These are phyloP conservation scores for Diaporthe citrichinensis DNA, from an alignment of 2,329 filamentous ascomycete genomes.

Conservation along the genomic window DNA sequence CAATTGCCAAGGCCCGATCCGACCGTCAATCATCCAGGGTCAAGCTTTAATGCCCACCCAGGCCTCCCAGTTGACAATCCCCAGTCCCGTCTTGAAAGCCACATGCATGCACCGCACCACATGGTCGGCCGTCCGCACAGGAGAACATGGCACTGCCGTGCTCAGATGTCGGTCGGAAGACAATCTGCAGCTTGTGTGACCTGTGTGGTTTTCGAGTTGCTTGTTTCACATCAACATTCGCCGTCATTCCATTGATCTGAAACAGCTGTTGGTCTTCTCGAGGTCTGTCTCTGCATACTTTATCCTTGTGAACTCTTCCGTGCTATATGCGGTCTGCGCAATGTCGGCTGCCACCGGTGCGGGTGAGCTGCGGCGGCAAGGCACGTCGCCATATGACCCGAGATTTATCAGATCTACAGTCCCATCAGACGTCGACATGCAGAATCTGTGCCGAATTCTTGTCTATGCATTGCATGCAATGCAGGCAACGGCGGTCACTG, in stretches of 20 bases:
- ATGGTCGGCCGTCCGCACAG: neutral
- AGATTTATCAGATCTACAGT: slow-evolving; percentile 28
- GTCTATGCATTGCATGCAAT: slow-evolving; percentile 10
- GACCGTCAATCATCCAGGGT: slow-evolving; percentile 26
- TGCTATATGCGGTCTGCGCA: neutral
- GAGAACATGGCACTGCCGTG: neutral
- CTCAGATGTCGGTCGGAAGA: slow-evolving; percentile 10
- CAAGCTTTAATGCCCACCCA: slow-evolving; percentile 22
- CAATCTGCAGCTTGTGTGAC: slow-evolving; percentile 16
- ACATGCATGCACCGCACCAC: slow-evolving; percentile 3
- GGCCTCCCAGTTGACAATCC: slow-evolving; percentile 7
- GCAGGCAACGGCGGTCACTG: slow-evolving; percentile 11
- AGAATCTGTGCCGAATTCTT: slow-evolving; percentile 19
- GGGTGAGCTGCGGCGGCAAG: neutral
- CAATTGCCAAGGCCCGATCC: slow-evolving; percentile 30
- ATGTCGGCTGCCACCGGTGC: slow-evolving; percentile 3
- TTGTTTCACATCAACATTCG: slow-evolving; percentile 15
- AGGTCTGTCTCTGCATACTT: neutral
- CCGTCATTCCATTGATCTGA: slow-evolving; percentile 17
- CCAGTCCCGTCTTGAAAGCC: neutral
- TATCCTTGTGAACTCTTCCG: neutral
- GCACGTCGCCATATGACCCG: neutral
- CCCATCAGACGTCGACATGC: slow-evolving; percentile 16
- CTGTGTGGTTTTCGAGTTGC: slow-evolving; percentile 15
- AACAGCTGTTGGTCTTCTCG: slow-evolving; percentile 15